Conservation (phyloP, 2,329 filamentous ascomycete species). For the Xylariaceae sp. region DNA sequence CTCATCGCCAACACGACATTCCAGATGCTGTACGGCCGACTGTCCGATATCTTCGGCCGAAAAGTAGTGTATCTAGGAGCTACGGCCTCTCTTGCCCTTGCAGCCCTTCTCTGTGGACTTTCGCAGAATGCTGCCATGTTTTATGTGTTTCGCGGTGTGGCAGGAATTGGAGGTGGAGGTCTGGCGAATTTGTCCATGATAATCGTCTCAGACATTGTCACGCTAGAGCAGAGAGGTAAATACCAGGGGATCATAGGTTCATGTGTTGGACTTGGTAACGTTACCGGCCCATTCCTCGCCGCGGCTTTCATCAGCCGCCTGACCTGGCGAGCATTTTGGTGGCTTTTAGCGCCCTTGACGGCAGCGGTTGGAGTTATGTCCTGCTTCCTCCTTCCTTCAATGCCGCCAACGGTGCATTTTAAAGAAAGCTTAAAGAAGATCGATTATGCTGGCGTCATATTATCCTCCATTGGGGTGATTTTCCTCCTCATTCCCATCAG, state of each 20-base stretch:
- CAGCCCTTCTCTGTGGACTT: conserved; percentile 36
- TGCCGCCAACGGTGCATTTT: conserved; percentile 43
- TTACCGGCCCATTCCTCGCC: conserved; percentile 26
- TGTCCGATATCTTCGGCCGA: conserved; percentile 47
- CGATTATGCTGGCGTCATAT: conserved; percentile 57
- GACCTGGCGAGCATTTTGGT: conserved; percentile 38
- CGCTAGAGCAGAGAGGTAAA: conserved; percentile 35
- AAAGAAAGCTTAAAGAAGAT: conserved; percentile 51
- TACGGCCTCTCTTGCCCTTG: conserved; percentile 42
- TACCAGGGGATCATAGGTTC: conserved; percentile 33
- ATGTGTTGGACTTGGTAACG: conserved; percentile 23
- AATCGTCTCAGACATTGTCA: conserved; percentile 36
- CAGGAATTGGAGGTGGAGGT: conserved; percentile 30
- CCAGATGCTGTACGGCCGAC: conserved; percentile 45
- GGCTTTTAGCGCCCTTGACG: conserved; percentile 51
- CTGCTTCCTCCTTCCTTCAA: conserved; percentile 51
- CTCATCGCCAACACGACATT: conserved; percentile 36
- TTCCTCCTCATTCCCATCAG: conserved; percentile 63
- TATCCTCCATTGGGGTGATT: conserved; percentile 54
- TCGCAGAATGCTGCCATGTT: conserved; percentile 26
- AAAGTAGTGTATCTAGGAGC: conserved; percentile 36
- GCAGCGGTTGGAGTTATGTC: conserved; percentile 42
- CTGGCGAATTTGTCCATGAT: conserved; percentile 34
- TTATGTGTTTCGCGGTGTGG: conserved; percentile 31
- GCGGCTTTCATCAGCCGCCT: conserved; percentile 13